phyloP scores from a whole-genome alignment of 805 yeast species.

The Candida easanensis region DNA sequence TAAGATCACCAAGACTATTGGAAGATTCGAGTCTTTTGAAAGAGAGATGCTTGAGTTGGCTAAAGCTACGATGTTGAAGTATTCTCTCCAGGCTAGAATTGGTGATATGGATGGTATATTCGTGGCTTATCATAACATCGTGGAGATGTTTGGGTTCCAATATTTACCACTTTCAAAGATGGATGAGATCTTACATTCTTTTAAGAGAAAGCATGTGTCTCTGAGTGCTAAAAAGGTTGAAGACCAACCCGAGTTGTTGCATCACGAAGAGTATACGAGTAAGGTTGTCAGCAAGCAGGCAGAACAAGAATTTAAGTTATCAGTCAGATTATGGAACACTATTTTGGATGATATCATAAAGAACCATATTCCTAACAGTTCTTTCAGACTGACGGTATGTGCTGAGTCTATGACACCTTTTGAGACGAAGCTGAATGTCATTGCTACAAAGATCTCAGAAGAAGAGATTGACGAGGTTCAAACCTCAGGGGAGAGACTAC shows the following conservation, averaged over 20 bases:
- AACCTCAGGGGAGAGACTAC: conserved; percentile 16
- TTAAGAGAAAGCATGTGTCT: conserved; percentile 24
- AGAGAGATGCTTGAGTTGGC: conserved; percentile 76
- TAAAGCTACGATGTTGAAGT: conserved; percentile 75
- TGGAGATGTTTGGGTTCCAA: conserved; percentile 83
- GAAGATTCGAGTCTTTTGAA: conserved; percentile 76
- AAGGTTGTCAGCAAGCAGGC: conserved; percentile 44
- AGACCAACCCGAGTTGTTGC: conserved; percentile 12
- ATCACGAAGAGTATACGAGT: conserved; percentile 10
- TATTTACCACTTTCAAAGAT: conserved; percentile 74
- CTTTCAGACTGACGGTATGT: conserved; percentile 36
- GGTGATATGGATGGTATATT: conserved; percentile 98
- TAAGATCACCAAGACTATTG: conserved; percentile 58
- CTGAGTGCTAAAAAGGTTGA: conserved; percentile 2
- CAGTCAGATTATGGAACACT: conserved; percentile 50
- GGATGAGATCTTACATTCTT: conserved; percentile 59
- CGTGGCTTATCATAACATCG: conserved; percentile 84
- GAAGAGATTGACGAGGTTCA: conserved; percentile 28
- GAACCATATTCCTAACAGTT: conserved; percentile 29
- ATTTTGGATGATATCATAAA: conserved; percentile 39
- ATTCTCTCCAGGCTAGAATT: conserved; percentile 86
- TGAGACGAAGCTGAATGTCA: conserved; percentile 30
- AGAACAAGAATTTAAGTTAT: conserved; percentile 61
- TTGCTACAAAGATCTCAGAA: conserved; percentile 32
- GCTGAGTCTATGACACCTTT: conserved; percentile 16